Percentiles rank a stretch among this genome's conserved stretches.
Conservation (phyloP, 139 green algal genomes). For the Chlorella sorokiniana region DNA sequence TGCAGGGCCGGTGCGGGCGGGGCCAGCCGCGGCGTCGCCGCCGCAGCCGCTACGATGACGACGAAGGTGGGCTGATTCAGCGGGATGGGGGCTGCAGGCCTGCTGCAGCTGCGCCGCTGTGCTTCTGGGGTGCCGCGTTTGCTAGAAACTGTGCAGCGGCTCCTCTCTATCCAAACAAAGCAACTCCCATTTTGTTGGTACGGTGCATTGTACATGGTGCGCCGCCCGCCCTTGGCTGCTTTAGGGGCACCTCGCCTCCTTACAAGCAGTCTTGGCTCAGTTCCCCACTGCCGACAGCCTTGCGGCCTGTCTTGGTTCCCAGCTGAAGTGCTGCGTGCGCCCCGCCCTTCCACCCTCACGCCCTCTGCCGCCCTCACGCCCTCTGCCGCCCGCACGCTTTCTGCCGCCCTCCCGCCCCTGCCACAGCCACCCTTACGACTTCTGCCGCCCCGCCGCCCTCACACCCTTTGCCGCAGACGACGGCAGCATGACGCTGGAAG, state of each 20-base stretch:
- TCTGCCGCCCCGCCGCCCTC: background rate
- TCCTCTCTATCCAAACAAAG: too few species aligned
- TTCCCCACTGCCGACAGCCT: too few species aligned
- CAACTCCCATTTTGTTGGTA: too few species aligned
- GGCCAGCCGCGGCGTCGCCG: conserved; percentile 26
- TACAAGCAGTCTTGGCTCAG: too few species aligned
- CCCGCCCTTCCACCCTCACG: too few species aligned
- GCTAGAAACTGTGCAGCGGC: background rate
- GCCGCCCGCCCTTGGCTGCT: too few species aligned
- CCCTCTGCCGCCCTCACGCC: too few species aligned
- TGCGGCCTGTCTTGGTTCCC: too few species aligned
- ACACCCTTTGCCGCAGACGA: conserved; percentile 15
- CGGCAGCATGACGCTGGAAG: conserved; percentile 54
- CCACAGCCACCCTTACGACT: background rate
- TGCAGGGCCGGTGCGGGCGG: conserved; percentile 11
- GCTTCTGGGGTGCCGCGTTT: background rate
- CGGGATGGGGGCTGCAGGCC: background rate
- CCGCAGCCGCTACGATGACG: conserved; percentile 26
- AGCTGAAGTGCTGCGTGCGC: too few species aligned
- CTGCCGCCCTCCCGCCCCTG: background rate
- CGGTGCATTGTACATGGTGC: too few species aligned
- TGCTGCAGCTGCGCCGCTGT: background rate
- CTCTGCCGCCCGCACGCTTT: too few species aligned
- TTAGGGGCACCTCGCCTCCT: too few species aligned
- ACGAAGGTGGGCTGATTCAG: conserved; percentile 23